Percentiles rank a stretch among this genome's conserved stretches.
These are phyloP conservation scores for Backusella tuberculispora DNA, from an alignment of 192 early-diverging fungal species.

Conservation along the genomic window DNA sequence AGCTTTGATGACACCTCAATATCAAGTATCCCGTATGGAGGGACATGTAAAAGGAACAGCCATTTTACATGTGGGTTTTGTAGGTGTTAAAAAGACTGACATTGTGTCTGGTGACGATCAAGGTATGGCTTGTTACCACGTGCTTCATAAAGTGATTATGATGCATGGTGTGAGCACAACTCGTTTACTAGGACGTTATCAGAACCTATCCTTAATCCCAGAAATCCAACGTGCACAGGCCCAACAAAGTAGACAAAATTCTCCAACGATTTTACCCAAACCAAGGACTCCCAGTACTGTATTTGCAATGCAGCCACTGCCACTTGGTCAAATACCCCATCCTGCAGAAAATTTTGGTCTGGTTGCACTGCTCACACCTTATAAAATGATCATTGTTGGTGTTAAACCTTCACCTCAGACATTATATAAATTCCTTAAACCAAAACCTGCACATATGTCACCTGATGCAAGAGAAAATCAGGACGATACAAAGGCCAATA, in stretches of 20 bases:
- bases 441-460: conserved; percentile 42
- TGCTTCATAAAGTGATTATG: conserved; percentile 62
- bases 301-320: conserved; percentile 59
- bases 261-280: conserved; percentile 36
- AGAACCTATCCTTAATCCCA: conserved; percentile 33
- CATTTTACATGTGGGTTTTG: conserved; percentile 60
- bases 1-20: conserved; percentile 3
- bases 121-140: conserved; percentile 65
- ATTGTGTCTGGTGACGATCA: conserved; percentile 61
- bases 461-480: conserved; percentile 13
- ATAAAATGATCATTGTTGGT: conserved; percentile 65
- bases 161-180: conserved; percentile 62
- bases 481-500: conserved; percentile 19
- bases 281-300: conserved; percentile 58
- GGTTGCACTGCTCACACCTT: conserved; percentile 61
- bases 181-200: conserved; percentile 59
- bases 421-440: conserved; percentile 56
- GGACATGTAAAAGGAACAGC: conserved; percentile 60
- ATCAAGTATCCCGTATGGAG: conserved; percentile 44
- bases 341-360: conserved; percentile 59
- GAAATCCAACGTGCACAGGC: conserved; percentile 9
- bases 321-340: conserved; percentile 59
- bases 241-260: background rate
- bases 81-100: conserved; percentile 57
- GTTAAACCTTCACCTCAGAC: conserved; percentile 62